phyloP scores from a whole-genome alignment of 768 basidiomycete species.

The Clitopilus passeckerianus region DNA sequence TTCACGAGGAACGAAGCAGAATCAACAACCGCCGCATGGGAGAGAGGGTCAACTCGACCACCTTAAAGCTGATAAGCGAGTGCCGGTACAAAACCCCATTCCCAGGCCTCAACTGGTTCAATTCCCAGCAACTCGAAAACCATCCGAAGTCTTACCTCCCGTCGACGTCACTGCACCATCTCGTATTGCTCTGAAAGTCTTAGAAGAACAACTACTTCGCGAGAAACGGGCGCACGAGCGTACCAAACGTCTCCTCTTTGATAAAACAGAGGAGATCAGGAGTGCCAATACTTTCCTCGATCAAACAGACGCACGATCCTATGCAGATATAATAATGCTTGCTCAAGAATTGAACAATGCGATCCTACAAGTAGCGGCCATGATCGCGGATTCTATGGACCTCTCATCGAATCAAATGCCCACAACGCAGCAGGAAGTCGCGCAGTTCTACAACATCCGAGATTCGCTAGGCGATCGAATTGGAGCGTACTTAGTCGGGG shows the following conservation, averaged over 20 bases:
- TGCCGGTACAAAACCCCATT: too few species aligned
- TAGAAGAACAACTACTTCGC: not conserved
- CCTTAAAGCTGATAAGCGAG: too few species aligned
- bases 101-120: too few species aligned
- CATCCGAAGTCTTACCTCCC: not conserved
- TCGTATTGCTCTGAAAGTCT: not conserved
- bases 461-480: not conserved
- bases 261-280: not conserved
- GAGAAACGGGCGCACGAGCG: not conserved
- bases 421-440: not conserved
- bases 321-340: slow-evolving; percentile 14
- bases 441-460: not conserved
- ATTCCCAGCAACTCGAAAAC: too few species aligned
- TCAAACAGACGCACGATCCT: slow-evolving; percentile 10
- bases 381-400: slow-evolving; percentile 32
- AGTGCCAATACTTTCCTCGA: not conserved
- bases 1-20: not conserved
- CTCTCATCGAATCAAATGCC: not conserved
- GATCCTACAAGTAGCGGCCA: slow-evolving; percentile 39
- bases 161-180: not conserved
- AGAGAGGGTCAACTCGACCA: too few species aligned
- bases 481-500: slow-evolving; percentile 5
- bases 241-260: not conserved
- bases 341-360: slow-evolving; percentile 41
- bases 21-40: too few species aligned